These are phyloP conservation scores for Mycena albidolilacea DNA, from an alignment of 768 basidiomycete species.

Conservation along the genomic window DNA sequence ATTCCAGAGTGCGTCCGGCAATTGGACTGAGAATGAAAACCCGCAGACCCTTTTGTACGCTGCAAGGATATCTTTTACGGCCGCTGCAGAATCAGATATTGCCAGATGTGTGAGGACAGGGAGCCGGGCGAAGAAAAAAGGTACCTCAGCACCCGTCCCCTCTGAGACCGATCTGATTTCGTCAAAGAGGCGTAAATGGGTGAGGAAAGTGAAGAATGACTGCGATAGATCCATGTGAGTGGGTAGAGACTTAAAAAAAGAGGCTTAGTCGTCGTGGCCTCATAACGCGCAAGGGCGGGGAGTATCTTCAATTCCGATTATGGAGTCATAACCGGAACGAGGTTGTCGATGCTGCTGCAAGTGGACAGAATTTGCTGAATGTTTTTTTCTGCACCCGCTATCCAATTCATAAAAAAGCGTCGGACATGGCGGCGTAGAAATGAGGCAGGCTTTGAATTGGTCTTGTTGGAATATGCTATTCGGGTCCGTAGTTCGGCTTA, in stretches of 20 bases:
- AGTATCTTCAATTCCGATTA: background rate
- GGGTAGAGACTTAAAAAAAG: background rate
- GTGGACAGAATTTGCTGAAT: background rate
- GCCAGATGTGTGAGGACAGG: slow-evolving; percentile 5
- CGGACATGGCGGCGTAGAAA: background rate
- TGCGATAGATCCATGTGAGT: background rate
- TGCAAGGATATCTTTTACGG: background rate
- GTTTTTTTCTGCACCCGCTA: background rate
- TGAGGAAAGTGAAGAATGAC: background rate
- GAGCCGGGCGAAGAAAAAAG: background rate
- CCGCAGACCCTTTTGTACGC: background rate
- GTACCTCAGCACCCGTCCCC: background rate
- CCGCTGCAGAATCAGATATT: background rate
- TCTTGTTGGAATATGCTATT: background rate
- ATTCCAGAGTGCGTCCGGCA: background rate
- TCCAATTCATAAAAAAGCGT: background rate
- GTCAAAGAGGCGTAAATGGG: background rate
- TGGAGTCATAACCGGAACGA: too few relatives aligned
- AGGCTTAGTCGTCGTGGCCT: background rate
- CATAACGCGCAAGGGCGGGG: background rate
- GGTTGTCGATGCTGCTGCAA: background rate
- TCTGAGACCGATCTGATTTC: background rate
- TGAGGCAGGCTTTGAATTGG: background rate
- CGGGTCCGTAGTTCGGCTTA: too few relatives aligned
- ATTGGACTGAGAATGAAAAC: background rate